A percentile compares a stretch with the other conserved stretches of the same genome.
Evolutionary conservation across 768 basidiomycete species (phyloP).

Genomic region (Roridomyces roridus): DNA sequence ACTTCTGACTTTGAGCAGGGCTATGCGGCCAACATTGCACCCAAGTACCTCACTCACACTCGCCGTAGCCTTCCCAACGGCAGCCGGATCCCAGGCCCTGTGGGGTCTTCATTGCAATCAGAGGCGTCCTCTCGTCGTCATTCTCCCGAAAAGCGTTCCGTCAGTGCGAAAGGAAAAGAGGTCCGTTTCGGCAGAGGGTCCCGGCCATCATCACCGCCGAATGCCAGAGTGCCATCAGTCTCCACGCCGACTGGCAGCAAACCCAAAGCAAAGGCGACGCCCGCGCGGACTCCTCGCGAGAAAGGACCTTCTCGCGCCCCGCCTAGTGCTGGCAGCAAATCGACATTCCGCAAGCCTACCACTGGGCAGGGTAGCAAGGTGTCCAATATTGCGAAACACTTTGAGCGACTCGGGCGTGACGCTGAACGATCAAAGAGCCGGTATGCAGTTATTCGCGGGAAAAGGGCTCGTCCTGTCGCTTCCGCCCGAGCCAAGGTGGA

Average conservation of each 20-base stretch:
- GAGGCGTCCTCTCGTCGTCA: conserved; percentile 64
- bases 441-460: conserved; percentile 86
- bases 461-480: conserved; percentile 88
- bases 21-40: conserved; percentile 92
- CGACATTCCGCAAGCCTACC: conserved; percentile 60
- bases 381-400: conserved; percentile 88
- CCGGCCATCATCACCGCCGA: conserved; percentile 37
- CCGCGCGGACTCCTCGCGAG: conserved; percentile 44
- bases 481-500: conserved; percentile 88
- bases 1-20: conserved; percentile 90
- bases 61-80: conserved; percentile 48
- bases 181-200: conserved; percentile 50
- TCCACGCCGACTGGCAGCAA: conserved; percentile 37
- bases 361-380: conserved; percentile 70
- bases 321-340: conserved; percentile 49
- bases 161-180: conserved; percentile 44
- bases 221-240: conserved; percentile 30
- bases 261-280: conserved; percentile 40
- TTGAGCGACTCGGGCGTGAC: conserved; percentile 82
- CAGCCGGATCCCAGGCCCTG: conserved; percentile 62
- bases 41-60: conserved; percentile 67
- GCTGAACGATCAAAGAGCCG: conserved; percentile 76
- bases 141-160: conserved; percentile 75
- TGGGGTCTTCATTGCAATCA: conserved; percentile 58
- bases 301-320: conserved; percentile 51